Evolutionary conservation across 2,329 filamentous ascomycete species (phyloP).

Genomic region (Didymella keratinophila): DNA sequence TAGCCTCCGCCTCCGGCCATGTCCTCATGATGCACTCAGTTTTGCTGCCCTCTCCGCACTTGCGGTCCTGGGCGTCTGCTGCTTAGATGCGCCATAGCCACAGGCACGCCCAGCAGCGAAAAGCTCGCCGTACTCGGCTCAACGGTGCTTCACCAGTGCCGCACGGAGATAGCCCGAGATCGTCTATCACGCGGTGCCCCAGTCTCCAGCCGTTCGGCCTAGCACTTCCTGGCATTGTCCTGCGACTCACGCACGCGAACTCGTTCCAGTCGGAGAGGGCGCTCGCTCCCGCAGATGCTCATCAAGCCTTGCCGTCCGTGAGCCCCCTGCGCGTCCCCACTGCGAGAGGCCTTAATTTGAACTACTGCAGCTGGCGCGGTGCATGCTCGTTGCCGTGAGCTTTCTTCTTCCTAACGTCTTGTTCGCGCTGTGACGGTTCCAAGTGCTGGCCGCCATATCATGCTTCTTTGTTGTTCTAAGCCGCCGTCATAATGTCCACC

Average conservation of each 20-base stretch:
- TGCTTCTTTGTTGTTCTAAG: slow-evolving; percentile 40
- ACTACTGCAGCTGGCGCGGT: slow-evolving; percentile 43
- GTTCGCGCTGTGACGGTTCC: slow-evolving; percentile 22
- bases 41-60: slow-evolving; percentile 27
- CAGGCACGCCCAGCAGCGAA: slow-evolving; percentile 2
- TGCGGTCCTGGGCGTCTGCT: slow-evolving; percentile 11
- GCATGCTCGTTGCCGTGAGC: slow-evolving; percentile 31
- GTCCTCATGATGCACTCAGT: slow-evolving; percentile 29
- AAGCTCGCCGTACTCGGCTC: slow-evolving; percentile 18
- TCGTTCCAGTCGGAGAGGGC: slow-evolving; percentile 38
- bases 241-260: slow-evolving; percentile 33
- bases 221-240: slow-evolving; percentile 11
- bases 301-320: slow-evolving; percentile 43
- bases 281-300: slow-evolving; percentile 44
- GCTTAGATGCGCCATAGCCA: slow-evolving; percentile 21
- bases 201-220: slow-evolving; percentile 25
- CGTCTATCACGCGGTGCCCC: slow-evolving; percentile 40
- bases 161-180: slow-evolving; percentile 38
- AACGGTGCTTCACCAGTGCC: slow-evolving; percentile 24
- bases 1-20: slow-evolving; percentile 24
- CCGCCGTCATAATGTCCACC: slow-evolving; percentile 41
- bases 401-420: slow-evolving; percentile 36
- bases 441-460: slow-evolving; percentile 37
- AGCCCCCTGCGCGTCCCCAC: slow-evolving; percentile 37
- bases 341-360: slow-evolving; percentile 52